These are phyloP conservation scores for Quillaja saponaria DNA, from an alignment of 306 rosid species.

Conservation along the genomic window DNA sequence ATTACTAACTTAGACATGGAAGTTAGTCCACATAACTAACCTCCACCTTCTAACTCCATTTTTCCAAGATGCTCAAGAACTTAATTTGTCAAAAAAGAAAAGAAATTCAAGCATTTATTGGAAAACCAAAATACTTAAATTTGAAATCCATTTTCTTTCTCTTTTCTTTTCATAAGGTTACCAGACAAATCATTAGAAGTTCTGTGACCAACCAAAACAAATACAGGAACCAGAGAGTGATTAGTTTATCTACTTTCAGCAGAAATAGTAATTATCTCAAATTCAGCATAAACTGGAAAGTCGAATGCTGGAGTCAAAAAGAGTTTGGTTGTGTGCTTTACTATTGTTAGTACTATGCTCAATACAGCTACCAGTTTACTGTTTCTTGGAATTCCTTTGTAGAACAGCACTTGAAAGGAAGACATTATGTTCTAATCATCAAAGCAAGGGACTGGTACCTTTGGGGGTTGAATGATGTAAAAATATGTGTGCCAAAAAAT, in stretches of 20 bases:
- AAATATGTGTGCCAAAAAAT: neutral
- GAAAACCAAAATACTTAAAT: too few species aligned
- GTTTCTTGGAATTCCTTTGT: neutral
- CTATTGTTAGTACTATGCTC: neutral
- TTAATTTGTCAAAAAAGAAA: too few species aligned
- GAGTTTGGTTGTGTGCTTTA: neutral
- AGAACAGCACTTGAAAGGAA: slow-evolving; percentile 14
- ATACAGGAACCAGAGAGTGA: neutral
- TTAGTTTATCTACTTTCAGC: neutral
- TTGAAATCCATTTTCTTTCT: too few species aligned
- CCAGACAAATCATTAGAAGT: too few species aligned
- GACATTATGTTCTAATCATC: neutral
- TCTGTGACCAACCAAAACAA: too few species aligned
- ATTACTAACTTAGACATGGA: too few species aligned
- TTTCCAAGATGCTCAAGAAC: too few species aligned
- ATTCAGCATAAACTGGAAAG: neutral
- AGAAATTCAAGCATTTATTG: too few species aligned
- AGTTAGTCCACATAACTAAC: too few species aligned
- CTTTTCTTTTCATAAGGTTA: too few species aligned
- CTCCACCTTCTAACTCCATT: too few species aligned
- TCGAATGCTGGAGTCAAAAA: neutral
- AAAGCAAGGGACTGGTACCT: slow-evolving; percentile 4
- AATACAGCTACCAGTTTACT: slow-evolving; percentile 5
- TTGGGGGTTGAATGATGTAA: slow-evolving; percentile 10
- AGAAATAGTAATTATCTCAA: neutral